Base-by-base conservation (phyloP, 164 flowering plant genomes). In the Kingdonia uniflora region DNA sequence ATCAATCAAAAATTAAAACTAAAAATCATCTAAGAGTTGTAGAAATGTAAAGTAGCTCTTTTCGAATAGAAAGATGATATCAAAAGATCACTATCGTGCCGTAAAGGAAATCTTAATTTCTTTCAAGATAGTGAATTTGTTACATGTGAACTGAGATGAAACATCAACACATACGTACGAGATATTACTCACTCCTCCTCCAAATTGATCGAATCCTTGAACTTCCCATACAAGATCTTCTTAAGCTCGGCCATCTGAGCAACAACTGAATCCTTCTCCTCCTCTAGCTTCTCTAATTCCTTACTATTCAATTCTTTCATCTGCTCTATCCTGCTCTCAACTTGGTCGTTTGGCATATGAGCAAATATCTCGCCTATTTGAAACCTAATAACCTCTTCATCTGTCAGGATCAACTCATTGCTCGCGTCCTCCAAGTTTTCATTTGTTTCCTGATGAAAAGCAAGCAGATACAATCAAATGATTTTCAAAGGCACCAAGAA, bases 321-420 rank as follows among this genome's bases (percentile, higher is more conserved):
- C 62, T 80, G 58, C 63, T 92, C 95, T 33, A 92, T 72, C 62
- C 79, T 76, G 52, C 26, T 68, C 74, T 87, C 98, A 11, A 92
- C 98, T 49, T 85, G 90, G 5, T 92, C 98, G 61, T 62, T 84
- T 17, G 90, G 78, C 63, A 85, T 68, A 52, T 88, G 98, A 47
- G 80, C 84, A 74, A 87, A 92, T n/a, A 85, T 95, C 71, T 91
- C 98, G 14, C 98, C 98, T 2, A 87, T 80, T 52, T 91, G 98
- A 72, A 87, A 82, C 13, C 94, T 78, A 17, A 85, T 75, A 40
- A 74, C 68, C 3, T 87, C 98, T 63, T 92, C 98, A 61, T 92
- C 96, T 2, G 94, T 75, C 22, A 92, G 85, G 66, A 92, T 92
- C 74, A 92, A 62, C 61, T 92, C 98, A 52, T 88, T 85, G 77